Conservation (phyloP, 495 filamentous ascomycete species). For the Penicillium psychrofluorescens region DNA sequence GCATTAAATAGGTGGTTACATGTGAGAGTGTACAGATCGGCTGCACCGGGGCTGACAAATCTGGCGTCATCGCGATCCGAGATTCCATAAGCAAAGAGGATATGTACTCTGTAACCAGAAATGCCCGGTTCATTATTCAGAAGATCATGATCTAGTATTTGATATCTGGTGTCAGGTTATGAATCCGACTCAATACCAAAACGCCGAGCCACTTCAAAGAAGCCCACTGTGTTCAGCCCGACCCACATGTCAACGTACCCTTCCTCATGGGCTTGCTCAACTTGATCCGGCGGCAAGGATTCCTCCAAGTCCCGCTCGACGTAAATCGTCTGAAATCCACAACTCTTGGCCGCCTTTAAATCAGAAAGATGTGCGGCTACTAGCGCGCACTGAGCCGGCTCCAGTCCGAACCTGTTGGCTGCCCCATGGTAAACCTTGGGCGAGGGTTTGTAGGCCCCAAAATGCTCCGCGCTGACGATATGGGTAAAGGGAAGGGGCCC, state of each 20-base stretch:
- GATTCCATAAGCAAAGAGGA: not conserved
- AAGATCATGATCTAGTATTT: too few species aligned
- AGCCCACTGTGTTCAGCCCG: slow-evolving; percentile 15
- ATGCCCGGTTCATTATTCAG: too few species aligned
- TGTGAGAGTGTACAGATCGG: not conserved
- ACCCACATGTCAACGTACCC: slow-evolving; percentile 47
- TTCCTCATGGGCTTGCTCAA: slow-evolving; percentile 44
- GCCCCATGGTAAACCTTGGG: slow-evolving; percentile 62
- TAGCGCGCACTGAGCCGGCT: slow-evolving; percentile 59
- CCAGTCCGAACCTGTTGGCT: slow-evolving; percentile 46
- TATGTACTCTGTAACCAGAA: too few species aligned
- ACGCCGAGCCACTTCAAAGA: slow-evolving; percentile 26
- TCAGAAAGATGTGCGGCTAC: slow-evolving; percentile 73
- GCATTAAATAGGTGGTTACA: not conserved
- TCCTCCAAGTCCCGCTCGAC: slow-evolving; percentile 65
- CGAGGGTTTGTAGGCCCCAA: slow-evolving; percentile 72
- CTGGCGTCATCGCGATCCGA: not conserved
- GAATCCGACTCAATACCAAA: slow-evolving; percentile 15
- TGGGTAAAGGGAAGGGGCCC: slow-evolving; percentile 54
- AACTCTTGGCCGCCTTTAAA: slow-evolving; percentile 54
- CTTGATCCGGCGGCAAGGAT: slow-evolving; percentile 43
- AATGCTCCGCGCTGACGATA: slow-evolving; percentile 60
- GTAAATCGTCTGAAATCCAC: slow-evolving; percentile 65
- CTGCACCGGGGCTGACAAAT: slow-evolving; percentile 4
- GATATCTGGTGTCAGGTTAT: not conserved